Base-by-base conservation (phyloP, 2,329 filamentous ascomycete genomes). In the Colletotrichum musae region DNA sequence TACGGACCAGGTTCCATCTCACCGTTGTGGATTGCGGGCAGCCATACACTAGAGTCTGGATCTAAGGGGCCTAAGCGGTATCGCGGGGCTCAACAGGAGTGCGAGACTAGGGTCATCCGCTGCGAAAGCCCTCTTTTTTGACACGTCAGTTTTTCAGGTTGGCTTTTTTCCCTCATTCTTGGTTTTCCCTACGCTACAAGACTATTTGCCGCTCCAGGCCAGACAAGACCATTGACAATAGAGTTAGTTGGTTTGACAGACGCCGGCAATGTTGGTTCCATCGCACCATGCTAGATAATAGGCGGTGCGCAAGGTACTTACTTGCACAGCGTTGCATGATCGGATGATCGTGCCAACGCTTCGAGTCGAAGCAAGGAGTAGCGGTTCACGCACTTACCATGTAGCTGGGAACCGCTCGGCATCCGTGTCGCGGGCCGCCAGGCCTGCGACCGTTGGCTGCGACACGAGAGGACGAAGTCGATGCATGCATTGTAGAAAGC, bases 381-480 rank as follows among this genome's bases (percentile, higher is more conserved):
- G 39, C 47, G 50, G 43, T 58, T 61, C 64, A 63, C 47, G 57
- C 64, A 68, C 53, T 68, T 68, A 68, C 68, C 68, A 70, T 59
- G 66, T 43, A 63, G 47, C 68, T 63, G 68, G 52, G 52, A 64
- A 52, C 64, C 21, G 39, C 68, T 63, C 68, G 64, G 68, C 45
- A 68, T 48, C 63, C 58, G 64, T 52, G 58, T 68, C 51, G 64
- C 52, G 57, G 64, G 13, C 47, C 58, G 68, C 36, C 61, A 68
- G 57, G 28, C 63, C 64, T 58, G 57, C 64, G 43, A 63, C 64
- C 56, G 52, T 41, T 50, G 64, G 43, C 32, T 68, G 51, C 58
- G 52, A 48, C 68, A 58, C 32, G 28, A 53, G n/a, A 36, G 2
- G 24, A 63, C 21, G 41, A 47, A 58, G 43, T 58, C 57, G 57